Percentiles rank a stretch among this genome's conserved stretches.
Evolutionary conservation across 306 rosid genomes (phyloP).

Genomic region (Malus fusca): DNA sequence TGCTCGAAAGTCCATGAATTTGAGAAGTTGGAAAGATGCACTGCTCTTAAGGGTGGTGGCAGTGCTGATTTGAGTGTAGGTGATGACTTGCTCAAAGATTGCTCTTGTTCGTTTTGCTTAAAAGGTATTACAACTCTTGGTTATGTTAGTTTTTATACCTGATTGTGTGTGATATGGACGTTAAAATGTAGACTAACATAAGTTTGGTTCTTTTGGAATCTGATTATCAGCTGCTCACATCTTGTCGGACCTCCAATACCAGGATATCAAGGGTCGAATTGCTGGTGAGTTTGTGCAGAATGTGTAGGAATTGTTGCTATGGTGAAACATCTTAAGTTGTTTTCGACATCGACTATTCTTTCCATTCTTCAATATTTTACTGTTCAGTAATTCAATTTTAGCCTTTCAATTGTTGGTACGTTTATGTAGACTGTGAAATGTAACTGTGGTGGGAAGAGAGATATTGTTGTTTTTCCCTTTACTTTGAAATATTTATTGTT

Average conservation of each 20-base stretch:
- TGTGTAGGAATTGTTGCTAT: background rate
- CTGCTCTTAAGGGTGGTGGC: constrained; percentile 26
- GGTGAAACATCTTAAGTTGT: background rate
- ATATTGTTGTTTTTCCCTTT: background rate
- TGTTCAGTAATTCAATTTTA: background rate
- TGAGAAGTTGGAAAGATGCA: constrained; percentile 55
- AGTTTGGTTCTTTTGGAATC: constrained; percentile 12
- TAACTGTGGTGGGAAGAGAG: background rate
- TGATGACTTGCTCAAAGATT: constrained; percentile 39
- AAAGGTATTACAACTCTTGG: constrained; percentile 44
- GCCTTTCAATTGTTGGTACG: constrained; percentile 38
- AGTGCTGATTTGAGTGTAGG: constrained; percentile 15
- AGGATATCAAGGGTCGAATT: constrained; percentile 78
- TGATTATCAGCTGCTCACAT: constrained; percentile 60
- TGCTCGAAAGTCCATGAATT: constrained; percentile 34
- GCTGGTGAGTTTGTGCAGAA: constrained; percentile 36
- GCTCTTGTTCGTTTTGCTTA: constrained; percentile 80
- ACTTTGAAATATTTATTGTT: background rate
- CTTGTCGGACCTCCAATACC: constrained; percentile 88
- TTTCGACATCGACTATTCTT: background rate
- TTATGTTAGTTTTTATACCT: background rate
- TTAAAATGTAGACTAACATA: constrained; percentile 3
- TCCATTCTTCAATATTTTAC: background rate
- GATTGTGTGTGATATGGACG: background rate
- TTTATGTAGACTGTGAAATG: background rate